Percentiles rank a stretch among this genome's conserved stretches.
Evolutionary conservation across 345 rosid species (phyloP).

Genomic region (rapeseed (Brassica napus)): DNA sequence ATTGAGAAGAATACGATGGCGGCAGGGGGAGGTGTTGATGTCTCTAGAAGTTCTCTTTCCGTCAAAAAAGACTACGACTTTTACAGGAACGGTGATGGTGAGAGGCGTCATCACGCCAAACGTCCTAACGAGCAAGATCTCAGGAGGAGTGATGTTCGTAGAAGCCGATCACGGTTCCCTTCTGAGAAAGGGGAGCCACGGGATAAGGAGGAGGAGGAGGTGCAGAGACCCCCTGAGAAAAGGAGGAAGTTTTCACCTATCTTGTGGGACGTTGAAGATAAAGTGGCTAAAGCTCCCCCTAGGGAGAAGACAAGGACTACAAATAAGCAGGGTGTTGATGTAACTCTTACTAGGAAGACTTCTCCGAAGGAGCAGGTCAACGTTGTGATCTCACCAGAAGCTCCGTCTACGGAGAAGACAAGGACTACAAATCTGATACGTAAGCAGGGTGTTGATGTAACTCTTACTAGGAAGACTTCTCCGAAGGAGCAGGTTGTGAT

Average conservation of each 20-base stretch:
- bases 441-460: slow-evolving; percentile 35
- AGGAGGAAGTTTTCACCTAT: slow-evolving; percentile 67
- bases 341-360: slow-evolving; percentile 21
- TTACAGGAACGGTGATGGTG: slow-evolving; percentile 38
- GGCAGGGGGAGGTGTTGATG: slow-evolving; percentile 64
- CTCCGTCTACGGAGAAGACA: slow-evolving; percentile 18
- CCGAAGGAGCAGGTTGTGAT: slow-evolving; percentile 22
- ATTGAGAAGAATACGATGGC: slow-evolving; percentile 72
- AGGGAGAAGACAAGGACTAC: slow-evolving; percentile 20
- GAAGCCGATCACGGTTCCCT: slow-evolving; percentile 9
- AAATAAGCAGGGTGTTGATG: slow-evolving; percentile 31
- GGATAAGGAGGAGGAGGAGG: slow-evolving; percentile 24
- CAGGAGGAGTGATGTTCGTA: slow-evolving; percentile 28
- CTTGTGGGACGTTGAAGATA: slow-evolving; percentile 50
- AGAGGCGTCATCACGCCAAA: slow-evolving; percentile 25
- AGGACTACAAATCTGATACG: slow-evolving; percentile 16
- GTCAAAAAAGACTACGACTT: slow-evolving; percentile 39
- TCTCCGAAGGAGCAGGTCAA: not conserved
- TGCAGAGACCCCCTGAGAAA: slow-evolving; percentile 49
- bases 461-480: slow-evolving; percentile 16
- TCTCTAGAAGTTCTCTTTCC: slow-evolving; percentile 50
- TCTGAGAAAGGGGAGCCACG: slow-evolving; percentile 18
- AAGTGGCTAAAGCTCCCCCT: slow-evolving; percentile 32
- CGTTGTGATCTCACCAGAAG: not conserved
- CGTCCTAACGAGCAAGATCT: not conserved